Evolutionary conservation across 148 eudicot genomes (phyloP).

Genomic region (Rheum nobile): DNA sequence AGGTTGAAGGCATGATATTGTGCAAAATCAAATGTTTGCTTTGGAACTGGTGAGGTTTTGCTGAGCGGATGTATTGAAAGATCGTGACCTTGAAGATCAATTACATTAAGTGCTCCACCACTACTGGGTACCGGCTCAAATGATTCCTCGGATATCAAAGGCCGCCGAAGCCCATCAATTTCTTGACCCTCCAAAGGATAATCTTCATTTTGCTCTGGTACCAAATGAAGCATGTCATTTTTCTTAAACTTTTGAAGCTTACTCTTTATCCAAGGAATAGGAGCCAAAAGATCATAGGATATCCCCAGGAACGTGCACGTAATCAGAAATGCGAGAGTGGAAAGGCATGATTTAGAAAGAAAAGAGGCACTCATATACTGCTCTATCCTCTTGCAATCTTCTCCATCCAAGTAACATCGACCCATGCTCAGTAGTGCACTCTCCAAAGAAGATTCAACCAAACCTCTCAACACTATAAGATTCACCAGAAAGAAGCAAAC

Average conservation of each 20-base stretch:
- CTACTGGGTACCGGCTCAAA: slow-evolving; percentile 20
- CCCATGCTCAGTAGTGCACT: slow-evolving; percentile 74
- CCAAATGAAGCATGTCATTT: slow-evolving; percentile 92
- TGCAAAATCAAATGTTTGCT: slow-evolving; percentile 89
- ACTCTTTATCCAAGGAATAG: slow-evolving; percentile 88
- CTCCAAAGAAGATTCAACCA: slow-evolving; percentile 90
- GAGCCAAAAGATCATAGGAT: slow-evolving; percentile 82
- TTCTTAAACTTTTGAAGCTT: slow-evolving; percentile 68
- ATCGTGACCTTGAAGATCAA: slow-evolving; percentile 59
- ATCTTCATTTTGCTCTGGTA: slow-evolving; percentile 73
- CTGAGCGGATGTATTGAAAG: slow-evolving; percentile 78
- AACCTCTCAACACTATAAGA: slow-evolving; percentile 69
- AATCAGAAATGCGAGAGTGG: slow-evolving; percentile 83
- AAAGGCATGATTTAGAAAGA: slow-evolving; percentile 78
- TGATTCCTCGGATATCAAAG: slow-evolving; percentile 56
- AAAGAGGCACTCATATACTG: slow-evolving; percentile 86
- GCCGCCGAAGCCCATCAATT: slow-evolving; percentile 43
- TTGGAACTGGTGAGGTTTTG: slow-evolving; percentile 82
- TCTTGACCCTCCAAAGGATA: slow-evolving; percentile 47
- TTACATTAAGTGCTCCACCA: slow-evolving; percentile 30
- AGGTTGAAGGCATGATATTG: slow-evolving; percentile 93
- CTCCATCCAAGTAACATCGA: slow-evolving; percentile 92
- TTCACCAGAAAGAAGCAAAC: slow-evolving; percentile 92
- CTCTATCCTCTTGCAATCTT: slow-evolving; percentile 89
- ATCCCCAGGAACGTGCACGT: slow-evolving; percentile 93